Evolutionary conservation across 257 asterid genomes (phyloP).

Genomic region (Cruciata laevipes): DNA sequence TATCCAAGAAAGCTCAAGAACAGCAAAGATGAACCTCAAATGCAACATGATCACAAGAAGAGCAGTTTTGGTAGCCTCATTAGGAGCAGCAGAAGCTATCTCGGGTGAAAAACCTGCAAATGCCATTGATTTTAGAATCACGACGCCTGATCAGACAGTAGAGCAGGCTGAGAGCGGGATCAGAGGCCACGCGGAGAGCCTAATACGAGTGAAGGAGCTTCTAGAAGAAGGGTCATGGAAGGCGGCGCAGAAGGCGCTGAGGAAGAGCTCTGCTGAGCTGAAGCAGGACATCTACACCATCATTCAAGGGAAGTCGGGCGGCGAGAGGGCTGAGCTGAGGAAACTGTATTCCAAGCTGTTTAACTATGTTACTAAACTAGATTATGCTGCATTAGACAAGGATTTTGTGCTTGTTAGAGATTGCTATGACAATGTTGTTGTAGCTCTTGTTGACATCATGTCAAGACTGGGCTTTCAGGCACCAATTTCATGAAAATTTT

Average conservation of each 20-base stretch:
- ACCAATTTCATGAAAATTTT: neutral
- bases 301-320: constrained; percentile 47
- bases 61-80: constrained; percentile 17
- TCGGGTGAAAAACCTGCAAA: constrained; percentile 3
- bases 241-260: constrained; percentile 49
- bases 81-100: constrained; percentile 10
- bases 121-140: constrained; percentile 53
- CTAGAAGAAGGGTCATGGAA: constrained; percentile 45
- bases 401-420: constrained; percentile 45
- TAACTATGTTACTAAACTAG: constrained; percentile 47
- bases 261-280: constrained; percentile 44
- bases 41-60: constrained; percentile 24
- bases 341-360: constrained; percentile 41
- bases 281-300: constrained; percentile 69
- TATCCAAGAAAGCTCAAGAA: constrained; percentile 14
- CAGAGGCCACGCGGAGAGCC: constrained; percentile 29
- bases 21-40: constrained; percentile 16
- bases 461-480: constrained; percentile 21
- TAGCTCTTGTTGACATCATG: constrained; percentile 40
- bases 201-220: constrained; percentile 40
- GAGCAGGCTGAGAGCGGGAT: constrained; percentile 53
- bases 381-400: constrained; percentile 71
- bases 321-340: constrained; percentile 48
- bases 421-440: constrained; percentile 29
- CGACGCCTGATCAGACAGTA: constrained; percentile 57